Conservation (phyloP, 176 grass and related monocot genomes). For the Rhynchospora breviuscula region DNA sequence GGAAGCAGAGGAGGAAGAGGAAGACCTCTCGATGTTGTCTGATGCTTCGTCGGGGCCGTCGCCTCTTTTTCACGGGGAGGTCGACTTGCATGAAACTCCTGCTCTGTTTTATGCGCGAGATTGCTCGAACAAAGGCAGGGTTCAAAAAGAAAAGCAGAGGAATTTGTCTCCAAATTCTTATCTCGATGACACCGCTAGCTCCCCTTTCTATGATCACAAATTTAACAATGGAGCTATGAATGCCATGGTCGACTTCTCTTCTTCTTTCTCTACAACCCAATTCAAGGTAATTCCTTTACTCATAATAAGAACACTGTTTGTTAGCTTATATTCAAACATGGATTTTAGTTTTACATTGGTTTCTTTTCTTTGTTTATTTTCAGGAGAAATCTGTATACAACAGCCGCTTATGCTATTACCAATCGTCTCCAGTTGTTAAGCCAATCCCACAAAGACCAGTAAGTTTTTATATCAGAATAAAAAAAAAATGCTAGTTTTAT, state of each 20-base stretch:
- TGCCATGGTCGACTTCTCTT: constrained; percentile 37
- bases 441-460: constrained; percentile 52
- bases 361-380: neutral
- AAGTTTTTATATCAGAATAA: constrained; percentile 22
- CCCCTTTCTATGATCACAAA: constrained; percentile 27
- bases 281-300: constrained; percentile 21
- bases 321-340: neutral
- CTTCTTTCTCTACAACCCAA: constrained; percentile 36
- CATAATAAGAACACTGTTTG: neutral
- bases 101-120: constrained; percentile 3
- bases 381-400: constrained; percentile 26
- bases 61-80: constrained; percentile 43
- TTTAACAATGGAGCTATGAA: constrained; percentile 18
- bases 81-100: constrained; percentile 13
- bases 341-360: neutral
- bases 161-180: constrained; percentile 29
- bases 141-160: constrained; percentile 27
- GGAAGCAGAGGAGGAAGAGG: constrained; percentile 41
- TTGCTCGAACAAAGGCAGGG: constrained; percentile 23
- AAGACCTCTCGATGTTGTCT: constrained; percentile 92
- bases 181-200: constrained; percentile 96
- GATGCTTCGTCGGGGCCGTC: constrained; percentile 94
- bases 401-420: constrained; percentile 49
- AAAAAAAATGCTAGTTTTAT: constrained; percentile 8
- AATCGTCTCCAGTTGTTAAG: constrained; percentile 39